Percentiles rank a stretch among this genome's conserved stretches.
phyloP scores from a whole-genome alignment of 768 basidiomycete species.

The Boletus rufocinnamomeus region DNA sequence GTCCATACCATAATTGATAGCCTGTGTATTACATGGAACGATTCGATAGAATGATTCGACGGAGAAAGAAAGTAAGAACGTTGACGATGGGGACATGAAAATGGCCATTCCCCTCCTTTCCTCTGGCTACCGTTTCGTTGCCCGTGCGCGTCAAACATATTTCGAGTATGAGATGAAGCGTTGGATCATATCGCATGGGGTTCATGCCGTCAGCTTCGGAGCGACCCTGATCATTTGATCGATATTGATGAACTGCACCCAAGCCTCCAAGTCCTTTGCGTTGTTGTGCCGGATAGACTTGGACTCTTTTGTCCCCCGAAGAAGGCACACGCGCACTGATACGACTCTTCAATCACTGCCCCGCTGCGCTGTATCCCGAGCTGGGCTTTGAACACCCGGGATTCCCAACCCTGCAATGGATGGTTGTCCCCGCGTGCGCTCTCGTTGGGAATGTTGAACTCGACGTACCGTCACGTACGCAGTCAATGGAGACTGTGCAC shows the following conservation, averaged over 20 bases:
- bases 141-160: neutral
- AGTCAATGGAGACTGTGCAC: conserved; percentile 27
- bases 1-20: neutral
- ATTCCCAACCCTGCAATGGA: conserved; percentile 83
- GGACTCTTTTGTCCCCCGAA: conserved; percentile 64
- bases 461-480: conserved; percentile 50
- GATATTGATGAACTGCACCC: conserved; percentile 84
- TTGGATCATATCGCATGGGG: conserved; percentile 14
- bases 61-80: neutral
- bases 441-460: conserved; percentile 72
- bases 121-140: neutral
- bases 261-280: conserved; percentile 65
- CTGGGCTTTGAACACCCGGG: conserved; percentile 74
- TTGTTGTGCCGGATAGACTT: conserved; percentile 75
- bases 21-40: neutral
- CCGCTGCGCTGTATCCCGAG: conserved; percentile 66
- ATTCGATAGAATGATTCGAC: neutral
- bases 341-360: conserved; percentile 58
- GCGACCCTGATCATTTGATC: conserved; percentile 82
- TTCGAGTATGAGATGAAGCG: conserved; percentile 8
- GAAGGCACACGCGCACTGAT: conserved; percentile 78
- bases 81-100: neutral
- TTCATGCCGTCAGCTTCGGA: conserved; percentile 67
- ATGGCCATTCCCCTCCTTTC: neutral
- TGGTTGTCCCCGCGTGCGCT: conserved; percentile 67